These are phyloP conservation scores for Globisporangium radiosum DNA, from an alignment of 352 stramenopile genomes.

Conservation along the genomic window DNA sequence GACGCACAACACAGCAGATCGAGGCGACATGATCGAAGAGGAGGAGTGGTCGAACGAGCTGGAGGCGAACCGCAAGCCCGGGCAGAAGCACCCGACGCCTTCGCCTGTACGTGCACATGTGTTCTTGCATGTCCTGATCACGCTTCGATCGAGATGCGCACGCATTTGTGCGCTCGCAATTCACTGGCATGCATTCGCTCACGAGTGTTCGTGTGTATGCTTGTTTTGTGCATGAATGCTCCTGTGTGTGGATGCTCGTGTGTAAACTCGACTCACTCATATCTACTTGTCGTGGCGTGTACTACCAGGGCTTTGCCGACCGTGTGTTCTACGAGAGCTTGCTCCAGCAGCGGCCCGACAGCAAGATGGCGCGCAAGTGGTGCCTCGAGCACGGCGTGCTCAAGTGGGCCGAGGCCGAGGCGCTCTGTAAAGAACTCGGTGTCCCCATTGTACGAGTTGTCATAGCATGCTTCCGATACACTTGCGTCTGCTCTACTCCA, in stretches of 20 bases:
- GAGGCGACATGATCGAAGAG: constrained; percentile 54
- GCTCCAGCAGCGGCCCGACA: constrained; percentile 76
- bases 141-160: background rate
- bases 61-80: constrained; percentile 84
- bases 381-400: constrained; percentile 88
- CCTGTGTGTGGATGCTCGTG: background rate
- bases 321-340: constrained; percentile 90
- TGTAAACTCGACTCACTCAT: background rate
- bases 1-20: too few species aligned
- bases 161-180: background rate
- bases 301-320: constrained; percentile 72
- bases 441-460: constrained; percentile 39
- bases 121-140: background rate
- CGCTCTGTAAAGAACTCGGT: constrained; percentile 69
- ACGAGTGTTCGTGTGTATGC: too few species aligned
- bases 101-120: constrained; percentile 46
- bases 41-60: constrained; percentile 88
- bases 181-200: background rate
- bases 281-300: background rate
- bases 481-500: background rate
- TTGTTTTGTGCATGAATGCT: too few species aligned
- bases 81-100: constrained; percentile 83
- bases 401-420: constrained; percentile 78
- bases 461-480: background rate
- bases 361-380: constrained; percentile 87